Evolutionary conservation across 2,329 filamentous ascomycete genomes (phyloP).

Genomic region (Arthrobotrys musiformis): DNA sequence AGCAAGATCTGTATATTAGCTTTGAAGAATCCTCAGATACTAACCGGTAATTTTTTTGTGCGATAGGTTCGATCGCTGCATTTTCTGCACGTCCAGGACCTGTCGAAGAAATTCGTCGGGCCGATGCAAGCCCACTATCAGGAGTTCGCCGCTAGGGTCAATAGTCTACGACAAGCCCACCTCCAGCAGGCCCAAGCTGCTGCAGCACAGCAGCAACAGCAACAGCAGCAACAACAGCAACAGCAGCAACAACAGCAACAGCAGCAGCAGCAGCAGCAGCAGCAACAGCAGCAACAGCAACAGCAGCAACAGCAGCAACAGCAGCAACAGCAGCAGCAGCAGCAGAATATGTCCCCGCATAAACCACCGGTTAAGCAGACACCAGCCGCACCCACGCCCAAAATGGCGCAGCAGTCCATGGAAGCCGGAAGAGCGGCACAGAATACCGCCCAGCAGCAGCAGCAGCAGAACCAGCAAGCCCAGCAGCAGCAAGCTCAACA

Average conservation of each 20-base stretch:
- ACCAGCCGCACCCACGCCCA: constrained; percentile 35
- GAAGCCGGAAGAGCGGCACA: constrained; percentile 5
- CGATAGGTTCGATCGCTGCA: constrained; percentile 43
- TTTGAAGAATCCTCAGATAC: not conserved
- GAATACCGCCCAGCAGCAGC: not conserved
- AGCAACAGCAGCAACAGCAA: constrained; percentile 7
- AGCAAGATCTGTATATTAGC: not conserved
- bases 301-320: not conserved
- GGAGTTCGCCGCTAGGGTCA: constrained; percentile 30
- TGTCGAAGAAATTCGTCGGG: constrained; percentile 35
- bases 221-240: not conserved
- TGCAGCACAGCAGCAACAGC: constrained; percentile 24
- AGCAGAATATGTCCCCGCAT: constrained; percentile 36
- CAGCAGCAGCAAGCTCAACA: constrained; percentile 16
- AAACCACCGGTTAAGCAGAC: constrained; percentile 35
- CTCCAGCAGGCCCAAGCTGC: constrained; percentile 30
- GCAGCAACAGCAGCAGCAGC: constrained; percentile 16
- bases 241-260: constrained; percentile 14
- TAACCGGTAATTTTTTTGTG: not conserved
- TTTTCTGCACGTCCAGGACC: constrained; percentile 48
- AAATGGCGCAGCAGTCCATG: constrained; percentile 47
- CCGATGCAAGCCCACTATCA: constrained; percentile 36
- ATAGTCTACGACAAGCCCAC: constrained; percentile 15
- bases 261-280: not conserved
- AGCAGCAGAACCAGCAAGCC: constrained; percentile 15